Conservation (phyloP, 2,329 filamentous ascomycete genomes). For the Penicillium sp. region DNA sequence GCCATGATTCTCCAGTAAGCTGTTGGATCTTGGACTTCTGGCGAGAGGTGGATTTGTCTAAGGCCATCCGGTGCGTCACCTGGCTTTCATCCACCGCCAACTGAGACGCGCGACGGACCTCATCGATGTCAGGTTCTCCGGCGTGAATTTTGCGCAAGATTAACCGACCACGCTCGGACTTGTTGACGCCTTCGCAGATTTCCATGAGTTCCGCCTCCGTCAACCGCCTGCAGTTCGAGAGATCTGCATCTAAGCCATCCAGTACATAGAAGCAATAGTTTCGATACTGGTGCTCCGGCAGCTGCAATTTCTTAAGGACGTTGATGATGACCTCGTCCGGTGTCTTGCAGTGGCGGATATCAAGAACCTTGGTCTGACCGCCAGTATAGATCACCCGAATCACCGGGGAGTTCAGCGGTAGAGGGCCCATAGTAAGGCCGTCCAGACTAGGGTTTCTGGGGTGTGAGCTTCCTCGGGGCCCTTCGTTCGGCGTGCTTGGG, state of each 20-base stretch:
- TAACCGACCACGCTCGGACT: conserved; percentile 82
- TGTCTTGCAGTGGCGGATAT: conserved; percentile 85
- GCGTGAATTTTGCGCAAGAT: conserved; percentile 91
- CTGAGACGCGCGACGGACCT: conserved; percentile 80
- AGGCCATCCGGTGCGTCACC: conserved; percentile 64
- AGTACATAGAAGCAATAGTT: conserved; percentile 98
- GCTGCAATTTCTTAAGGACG: conserved; percentile 80
- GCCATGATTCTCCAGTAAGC: conserved; percentile 82
- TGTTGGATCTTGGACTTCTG: conserved; percentile 87
- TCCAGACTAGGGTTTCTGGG: conserved; percentile 82
- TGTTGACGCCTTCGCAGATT: conserved; percentile 80
- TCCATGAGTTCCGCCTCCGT: conserved; percentile 85
- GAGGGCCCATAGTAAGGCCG: conserved; percentile 76
- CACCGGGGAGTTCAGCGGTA: conserved; percentile 82
- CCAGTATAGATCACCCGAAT: conserved; percentile 92
- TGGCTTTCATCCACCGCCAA: conserved; percentile 87
- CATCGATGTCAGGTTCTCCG: conserved; percentile 81
- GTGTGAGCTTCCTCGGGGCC: conserved; percentile 65
- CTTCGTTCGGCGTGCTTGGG: conserved; percentile 63
- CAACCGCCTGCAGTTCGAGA: conserved; percentile 74
- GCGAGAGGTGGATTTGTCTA: conserved; percentile 64
- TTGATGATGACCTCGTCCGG: conserved; percentile 90
- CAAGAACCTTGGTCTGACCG: conserved; percentile 88
- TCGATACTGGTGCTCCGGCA: conserved; percentile 85
- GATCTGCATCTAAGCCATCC: conserved; percentile 78